Evolutionary conservation across 2,329 filamentous ascomycete species (phyloP), one percentile per base, ranked within the genome.

Genomic region (Cordyceps cicadae): DNA sequence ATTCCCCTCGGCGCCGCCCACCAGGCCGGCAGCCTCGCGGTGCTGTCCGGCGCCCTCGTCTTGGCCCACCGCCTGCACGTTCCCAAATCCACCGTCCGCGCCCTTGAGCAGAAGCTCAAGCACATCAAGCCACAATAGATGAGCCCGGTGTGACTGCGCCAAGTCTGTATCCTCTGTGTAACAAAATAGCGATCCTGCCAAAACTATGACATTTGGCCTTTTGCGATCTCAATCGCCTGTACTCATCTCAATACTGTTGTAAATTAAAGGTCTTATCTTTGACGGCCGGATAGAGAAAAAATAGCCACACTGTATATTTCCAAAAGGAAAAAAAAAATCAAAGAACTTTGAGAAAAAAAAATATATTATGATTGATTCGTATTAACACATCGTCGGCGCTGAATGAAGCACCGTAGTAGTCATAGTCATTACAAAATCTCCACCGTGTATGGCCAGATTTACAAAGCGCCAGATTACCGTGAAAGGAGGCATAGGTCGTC

Each of bases 1-100:
- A 88, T 88, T 2, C 87, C 88, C 64, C 78, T 99, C 11, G 94
- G 93, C 0, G 92, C 93, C 3, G 87, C 90, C 8, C 94, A 99
- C 74, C 94, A 99, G 75, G 94, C 94, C 2, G 93, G 94, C 45
- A 90, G 87, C 62, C 76, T 99, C 66, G 90, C 90, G 2, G 78
- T 99, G 21, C 76, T 99, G 63, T 95, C 90, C 0, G 91, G 90
- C 50, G 87, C 87, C 0, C 77, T 96, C 24, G 81, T 97, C 1
- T 77, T 97, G 43, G 90, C 89, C 12, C 91, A 87, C 67, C 82
- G 91, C 46, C 75, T 95, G 60, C 89, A 88, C 75, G 80, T 92
- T 58, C 89, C 91, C 1, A 85, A 80, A 65, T 77, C 85, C 34
- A 85, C 85, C 1, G 74, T 88, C 54, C 80, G 78, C 59, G 70